Base-by-base conservation (phyloP, 495 filamentous ascomycete genomes). In the Talaromyces wortmannii region DNA sequence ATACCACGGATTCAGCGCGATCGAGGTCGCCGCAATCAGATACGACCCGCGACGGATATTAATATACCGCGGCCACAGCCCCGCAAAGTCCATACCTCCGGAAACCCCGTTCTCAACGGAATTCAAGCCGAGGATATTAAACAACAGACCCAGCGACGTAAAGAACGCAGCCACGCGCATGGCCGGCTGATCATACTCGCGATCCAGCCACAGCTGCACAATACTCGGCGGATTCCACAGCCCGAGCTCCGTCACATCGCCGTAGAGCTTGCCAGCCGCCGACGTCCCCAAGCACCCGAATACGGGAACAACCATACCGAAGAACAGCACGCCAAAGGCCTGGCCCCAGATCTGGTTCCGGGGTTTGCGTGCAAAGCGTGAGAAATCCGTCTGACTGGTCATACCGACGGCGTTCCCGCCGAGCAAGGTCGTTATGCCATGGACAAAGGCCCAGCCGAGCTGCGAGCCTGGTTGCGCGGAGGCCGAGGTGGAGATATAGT, bases 111-210 rank as follows among this genome's bases (percentile, higher is more conserved):
- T 71, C 50, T 65, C 65, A 29, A 64, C 66, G 7, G 66, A 66
- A 36, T 57, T 55, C 1, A 61, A 62, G 51, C 63, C 62, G n/a
- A 68, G 55, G 6, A 58, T 61, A 7, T 63, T 61, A 50, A 64
- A 66, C 5, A 59, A 56, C 7, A 75, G 61, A 36, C 67, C 68
- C 8, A 68, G 53, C 3, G 69, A 69, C 44, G 70, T 67, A 58
- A 75, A 74, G 67, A 76, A 76, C 17, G 67, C 62, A 2, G 65
- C 74, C 3, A 71, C 71, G 6, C 73, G 64, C 31, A 55, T 63
- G 7, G 55, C 50, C 5, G 57, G 53, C 8, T 64, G 51, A 6
- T 56, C 66, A 63, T 57, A 65, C 48, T 56, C 55, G 49, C 55
- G 61, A 6, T 57, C 66, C 57, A 69, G 60, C 44, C 63, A 63